Percentiles rank a stretch among this genome's conserved stretches.
Evolutionary conservation across 148 eudicot genomes (phyloP).

Genomic region (Persicaria tinctoria): DNA sequence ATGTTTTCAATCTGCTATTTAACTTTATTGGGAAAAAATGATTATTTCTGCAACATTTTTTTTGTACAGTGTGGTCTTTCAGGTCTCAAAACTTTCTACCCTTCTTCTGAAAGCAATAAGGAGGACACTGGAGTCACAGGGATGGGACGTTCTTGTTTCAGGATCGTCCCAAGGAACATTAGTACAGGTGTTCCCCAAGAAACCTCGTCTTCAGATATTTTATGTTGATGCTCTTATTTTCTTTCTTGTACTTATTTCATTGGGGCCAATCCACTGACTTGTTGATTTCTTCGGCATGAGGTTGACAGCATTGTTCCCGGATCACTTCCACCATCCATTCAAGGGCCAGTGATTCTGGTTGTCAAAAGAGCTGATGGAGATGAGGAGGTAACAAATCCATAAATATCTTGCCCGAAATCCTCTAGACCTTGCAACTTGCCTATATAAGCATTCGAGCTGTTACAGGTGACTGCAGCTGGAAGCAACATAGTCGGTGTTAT

Average conservation of each 20-base stretch:
- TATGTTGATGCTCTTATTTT: background rate
- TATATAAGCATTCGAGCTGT: slow-evolving; percentile 4
- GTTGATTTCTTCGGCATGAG: slow-evolving; percentile 23
- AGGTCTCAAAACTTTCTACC: slow-evolving; percentile 88
- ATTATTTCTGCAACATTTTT: slow-evolving; percentile 13
- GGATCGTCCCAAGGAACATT: slow-evolving; percentile 76
- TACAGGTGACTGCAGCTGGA: slow-evolving; percentile 95
- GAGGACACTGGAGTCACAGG: slow-evolving; percentile 58
- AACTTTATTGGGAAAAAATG: background rate
- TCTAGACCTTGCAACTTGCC: background rate
- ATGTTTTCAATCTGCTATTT: background rate
- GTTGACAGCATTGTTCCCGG: slow-evolving; percentile 84
- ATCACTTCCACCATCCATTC: slow-evolving; percentile 53
- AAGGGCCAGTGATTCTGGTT: slow-evolving; percentile 84
- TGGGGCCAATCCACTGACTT: background rate
- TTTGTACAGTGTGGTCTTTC: slow-evolving; percentile 67
- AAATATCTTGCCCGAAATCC: background rate
- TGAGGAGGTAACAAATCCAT: slow-evolving; percentile 65
- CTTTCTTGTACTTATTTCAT: background rate
- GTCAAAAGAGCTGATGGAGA: slow-evolving; percentile 94
- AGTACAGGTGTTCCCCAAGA: slow-evolving; percentile 44
- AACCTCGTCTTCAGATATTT: background rate
- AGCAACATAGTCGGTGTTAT: slow-evolving; percentile 67
- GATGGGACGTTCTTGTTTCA: slow-evolving; percentile 98
- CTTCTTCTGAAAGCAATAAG: slow-evolving; percentile 77